These are phyloP conservation scores for Metschnikowia continentalis DNA, from an alignment of 805 yeast genomes.

Conservation along the genomic window DNA sequence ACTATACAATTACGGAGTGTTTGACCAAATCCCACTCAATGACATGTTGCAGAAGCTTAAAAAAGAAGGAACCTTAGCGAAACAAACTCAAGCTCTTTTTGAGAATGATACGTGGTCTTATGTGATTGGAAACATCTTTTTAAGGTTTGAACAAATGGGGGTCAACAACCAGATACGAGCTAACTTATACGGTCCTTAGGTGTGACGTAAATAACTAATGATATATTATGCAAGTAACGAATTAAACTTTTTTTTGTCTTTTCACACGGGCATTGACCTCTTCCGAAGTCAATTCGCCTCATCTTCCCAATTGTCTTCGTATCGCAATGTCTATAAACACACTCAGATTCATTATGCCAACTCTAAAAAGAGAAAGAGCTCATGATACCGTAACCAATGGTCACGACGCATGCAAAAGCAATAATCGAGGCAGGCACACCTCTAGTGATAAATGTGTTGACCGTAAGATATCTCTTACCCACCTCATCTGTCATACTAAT, in stretches of 20 bases:
- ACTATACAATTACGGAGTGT: constrained; percentile 31
- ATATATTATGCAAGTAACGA: not conserved
- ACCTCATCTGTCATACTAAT: constrained; percentile 41
- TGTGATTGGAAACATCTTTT: constrained; percentile 27
- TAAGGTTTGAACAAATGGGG: constrained; percentile 29
- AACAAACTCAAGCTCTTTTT: constrained; percentile 23
- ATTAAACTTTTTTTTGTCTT: not conserved
- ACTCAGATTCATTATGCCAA: not conserved
- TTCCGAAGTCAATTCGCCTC: not conserved
- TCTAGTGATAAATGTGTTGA: constrained; percentile 38
- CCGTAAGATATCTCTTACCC: constrained; percentile 38
- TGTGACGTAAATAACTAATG: not conserved
- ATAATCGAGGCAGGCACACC: constrained; percentile 41
- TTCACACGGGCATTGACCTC: not conserved
- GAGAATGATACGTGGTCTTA: constrained; percentile 30
- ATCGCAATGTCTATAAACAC: not conserved
- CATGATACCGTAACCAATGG: constrained; percentile 42
- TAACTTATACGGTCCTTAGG: constrained; percentile 26
- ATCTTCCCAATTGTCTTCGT: not conserved
- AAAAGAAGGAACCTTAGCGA: constrained; percentile 19
- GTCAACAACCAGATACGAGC: constrained; percentile 26
- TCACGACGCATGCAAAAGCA: constrained; percentile 31
- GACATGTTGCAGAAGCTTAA: constrained; percentile 21
- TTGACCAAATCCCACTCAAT: constrained; percentile 28
- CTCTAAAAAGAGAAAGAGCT: constrained; percentile 10